Conservation (phyloP, 2,329 filamentous ascomycete genomes). For the Colletotrichum sp. region DNA sequence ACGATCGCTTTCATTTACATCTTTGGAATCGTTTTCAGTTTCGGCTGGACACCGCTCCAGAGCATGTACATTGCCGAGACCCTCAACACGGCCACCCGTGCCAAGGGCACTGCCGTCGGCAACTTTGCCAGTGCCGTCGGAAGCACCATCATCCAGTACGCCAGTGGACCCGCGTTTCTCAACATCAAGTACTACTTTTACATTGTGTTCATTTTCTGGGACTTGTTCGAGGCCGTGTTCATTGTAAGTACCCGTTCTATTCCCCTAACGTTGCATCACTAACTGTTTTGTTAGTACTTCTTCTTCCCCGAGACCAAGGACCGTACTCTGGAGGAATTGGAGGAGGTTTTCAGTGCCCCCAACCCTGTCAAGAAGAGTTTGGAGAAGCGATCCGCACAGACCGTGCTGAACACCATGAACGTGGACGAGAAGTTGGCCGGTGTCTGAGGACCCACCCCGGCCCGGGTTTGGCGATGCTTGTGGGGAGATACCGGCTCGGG, state of each 20-base stretch:
- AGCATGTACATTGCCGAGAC: conserved; percentile 55
- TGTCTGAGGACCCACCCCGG: conserved; percentile 24
- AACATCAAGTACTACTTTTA: conserved; percentile 51
- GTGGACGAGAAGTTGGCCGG: conserved; percentile 33
- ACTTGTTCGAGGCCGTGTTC: conserved; percentile 43
- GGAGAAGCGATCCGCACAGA: conserved; percentile 45
- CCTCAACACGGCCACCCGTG: conserved; percentile 47
- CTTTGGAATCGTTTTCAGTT: conserved; percentile 56
- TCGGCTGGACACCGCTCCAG: conserved; percentile 56
- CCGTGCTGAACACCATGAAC: conserved; percentile 36
- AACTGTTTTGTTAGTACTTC: conserved; percentile 40
- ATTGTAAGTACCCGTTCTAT: conserved; percentile 26
- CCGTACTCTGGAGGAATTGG: conserved; percentile 57
- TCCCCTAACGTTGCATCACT: not conserved
- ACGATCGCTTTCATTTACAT: conserved; percentile 58
- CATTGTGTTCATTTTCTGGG: conserved; percentile 50
- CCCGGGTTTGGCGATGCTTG: not conserved
- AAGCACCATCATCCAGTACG: conserved; percentile 48
- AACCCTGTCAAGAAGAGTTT: conserved; percentile 49
- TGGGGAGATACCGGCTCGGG: not conserved
- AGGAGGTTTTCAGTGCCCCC: conserved; percentile 51
- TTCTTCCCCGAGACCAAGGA: conserved; percentile 54
- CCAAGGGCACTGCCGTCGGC: conserved; percentile 49
- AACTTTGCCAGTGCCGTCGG: conserved; percentile 44
- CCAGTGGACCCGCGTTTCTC: conserved; percentile 46